phyloP scores from a whole-genome alignment of 371 early-diverging fungal species.

The Mortierella sp. region DNA sequence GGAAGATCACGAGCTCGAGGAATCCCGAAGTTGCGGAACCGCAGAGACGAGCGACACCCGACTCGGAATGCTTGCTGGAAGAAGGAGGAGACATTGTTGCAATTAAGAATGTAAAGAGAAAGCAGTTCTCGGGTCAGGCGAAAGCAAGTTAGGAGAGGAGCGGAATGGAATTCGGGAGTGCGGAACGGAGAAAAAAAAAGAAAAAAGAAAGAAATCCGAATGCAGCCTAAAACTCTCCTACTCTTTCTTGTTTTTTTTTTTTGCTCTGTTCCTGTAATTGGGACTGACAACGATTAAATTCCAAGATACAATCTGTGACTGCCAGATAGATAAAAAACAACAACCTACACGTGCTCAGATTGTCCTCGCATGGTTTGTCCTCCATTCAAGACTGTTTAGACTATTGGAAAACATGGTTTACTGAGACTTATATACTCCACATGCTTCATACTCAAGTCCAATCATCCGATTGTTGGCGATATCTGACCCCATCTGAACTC shows the following conservation, averaged over 20 bases:
- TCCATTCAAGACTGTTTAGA: too few species aligned
- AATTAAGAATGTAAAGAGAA: conserved; percentile 1
- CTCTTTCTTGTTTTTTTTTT: not conserved
- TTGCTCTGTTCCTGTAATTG: not conserved
- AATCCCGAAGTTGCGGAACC: conserved; percentile 95
- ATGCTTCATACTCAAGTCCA: too few species aligned
- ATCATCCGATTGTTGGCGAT: too few species aligned
- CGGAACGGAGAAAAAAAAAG: conserved; percentile 11
- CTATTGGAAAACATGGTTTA: too few species aligned
- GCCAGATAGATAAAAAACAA: too few species aligned
- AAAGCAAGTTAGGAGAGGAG: not conserved
- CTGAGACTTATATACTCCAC: too few species aligned
- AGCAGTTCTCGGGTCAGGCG: conserved; percentile 2
- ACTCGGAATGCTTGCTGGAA: conserved; percentile 78
- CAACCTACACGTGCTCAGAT: too few species aligned
- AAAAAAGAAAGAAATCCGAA: conserved; percentile 13
- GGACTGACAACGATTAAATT: too few species aligned
- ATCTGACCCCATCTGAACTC: too few species aligned
- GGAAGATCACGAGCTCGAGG: conserved; percentile 95
- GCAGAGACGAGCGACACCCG: conserved; percentile 86
- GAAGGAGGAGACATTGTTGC: conserved; percentile 70
- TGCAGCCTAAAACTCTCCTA: not conserved
- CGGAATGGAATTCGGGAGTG: conserved; percentile 11
- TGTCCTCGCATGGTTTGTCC: too few species aligned
- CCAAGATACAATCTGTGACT: too few species aligned